Evolutionary conservation across 1,284 basidiomycete genomes (phyloP).

Genomic region (Sporisorium graminicola): DNA sequence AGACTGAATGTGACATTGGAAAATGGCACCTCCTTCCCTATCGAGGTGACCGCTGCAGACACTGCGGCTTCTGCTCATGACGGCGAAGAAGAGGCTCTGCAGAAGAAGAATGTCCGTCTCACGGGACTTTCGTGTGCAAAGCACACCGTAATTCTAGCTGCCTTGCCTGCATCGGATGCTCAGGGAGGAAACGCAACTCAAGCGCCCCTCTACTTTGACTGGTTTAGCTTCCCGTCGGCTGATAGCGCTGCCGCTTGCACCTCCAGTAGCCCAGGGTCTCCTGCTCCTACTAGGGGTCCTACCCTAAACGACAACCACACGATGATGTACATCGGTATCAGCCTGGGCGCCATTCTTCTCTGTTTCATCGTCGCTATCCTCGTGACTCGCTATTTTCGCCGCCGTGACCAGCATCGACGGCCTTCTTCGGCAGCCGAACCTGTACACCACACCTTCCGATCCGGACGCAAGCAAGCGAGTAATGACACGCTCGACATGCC

Average conservation of each 20-base stretch:
- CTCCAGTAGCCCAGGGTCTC: neutral
- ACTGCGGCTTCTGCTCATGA: slow-evolving; percentile 11
- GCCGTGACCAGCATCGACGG: neutral
- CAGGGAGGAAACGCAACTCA: neutral
- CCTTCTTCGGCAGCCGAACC: neutral
- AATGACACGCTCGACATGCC: slow-evolving; percentile 10
- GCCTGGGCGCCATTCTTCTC: slow-evolving; percentile 10
- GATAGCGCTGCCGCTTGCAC: slow-evolving; percentile 6
- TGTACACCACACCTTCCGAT: slow-evolving; percentile 11
- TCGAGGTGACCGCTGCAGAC: slow-evolving; percentile 14
- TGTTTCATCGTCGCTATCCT: slow-evolving; percentile 12
- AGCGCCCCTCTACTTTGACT: slow-evolving; percentile 24
- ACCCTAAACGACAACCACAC: slow-evolving; percentile 1
- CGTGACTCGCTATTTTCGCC: neutral
- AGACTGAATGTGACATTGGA: slow-evolving; percentile 19
- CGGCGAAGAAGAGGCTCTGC: slow-evolving; percentile 11
- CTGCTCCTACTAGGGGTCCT: neutral
- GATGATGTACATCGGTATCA: slow-evolving; percentile 22
- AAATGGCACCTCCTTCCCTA: slow-evolving; percentile 11
- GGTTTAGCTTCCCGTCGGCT: slow-evolving; percentile 20
- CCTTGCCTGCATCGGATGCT: neutral
- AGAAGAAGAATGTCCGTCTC: slow-evolving; percentile 25
- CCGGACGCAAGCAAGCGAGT: slow-evolving; percentile 2
- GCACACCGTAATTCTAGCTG: slow-evolving; percentile 21
- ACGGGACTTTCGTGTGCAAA: slow-evolving; percentile 18